Evolutionary conservation across 768 basidiomycete species (phyloP).

Genomic region (Dioszegia crocea): DNA sequence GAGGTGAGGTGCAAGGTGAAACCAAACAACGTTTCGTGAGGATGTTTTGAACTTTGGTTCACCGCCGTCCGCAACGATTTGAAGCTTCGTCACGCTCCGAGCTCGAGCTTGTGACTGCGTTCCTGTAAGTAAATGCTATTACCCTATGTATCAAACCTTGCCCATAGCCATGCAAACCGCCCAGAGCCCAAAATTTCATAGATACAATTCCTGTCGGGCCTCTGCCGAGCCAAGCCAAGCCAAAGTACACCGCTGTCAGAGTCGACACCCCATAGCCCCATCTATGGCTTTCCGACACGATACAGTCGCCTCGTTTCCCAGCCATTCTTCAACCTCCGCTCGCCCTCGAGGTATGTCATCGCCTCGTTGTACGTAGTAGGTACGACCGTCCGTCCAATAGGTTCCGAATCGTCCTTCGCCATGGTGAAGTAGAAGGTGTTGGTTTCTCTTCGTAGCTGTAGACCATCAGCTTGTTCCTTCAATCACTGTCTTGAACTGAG

Average conservation of each 20-base stretch:
- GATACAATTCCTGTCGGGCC: no score
- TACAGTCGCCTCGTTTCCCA: slow-evolving; percentile 59
- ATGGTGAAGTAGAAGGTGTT: slow-evolving; percentile 36
- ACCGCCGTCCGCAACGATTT: neutral
- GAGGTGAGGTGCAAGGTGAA: no score
- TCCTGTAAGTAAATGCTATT: no score
- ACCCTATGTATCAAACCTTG: no score
- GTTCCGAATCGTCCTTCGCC: slow-evolving; percentile 25
- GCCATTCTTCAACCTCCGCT: slow-evolving; percentile 66
- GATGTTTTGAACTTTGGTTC: neutral
- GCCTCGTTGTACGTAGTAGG: slow-evolving; percentile 57
- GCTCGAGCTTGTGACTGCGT: no score
- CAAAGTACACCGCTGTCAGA: no score
- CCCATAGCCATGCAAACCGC: no score
- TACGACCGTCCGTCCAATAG: slow-evolving; percentile 38
- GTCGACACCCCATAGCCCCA: no score
- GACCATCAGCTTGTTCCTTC: neutral
- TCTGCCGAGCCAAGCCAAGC: no score
- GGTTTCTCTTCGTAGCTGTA: slow-evolving; percentile 51
- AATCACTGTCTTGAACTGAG: neutral
- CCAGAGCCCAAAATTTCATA: no score
- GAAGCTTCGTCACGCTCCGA: neutral
- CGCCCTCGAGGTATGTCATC: slow-evolving; percentile 79
- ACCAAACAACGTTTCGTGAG: no score
- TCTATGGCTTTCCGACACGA: slow-evolving; percentile 9